Base-by-base conservation (phyloP, 495 filamentous ascomycete species). In the Penicillium canariense region DNA sequence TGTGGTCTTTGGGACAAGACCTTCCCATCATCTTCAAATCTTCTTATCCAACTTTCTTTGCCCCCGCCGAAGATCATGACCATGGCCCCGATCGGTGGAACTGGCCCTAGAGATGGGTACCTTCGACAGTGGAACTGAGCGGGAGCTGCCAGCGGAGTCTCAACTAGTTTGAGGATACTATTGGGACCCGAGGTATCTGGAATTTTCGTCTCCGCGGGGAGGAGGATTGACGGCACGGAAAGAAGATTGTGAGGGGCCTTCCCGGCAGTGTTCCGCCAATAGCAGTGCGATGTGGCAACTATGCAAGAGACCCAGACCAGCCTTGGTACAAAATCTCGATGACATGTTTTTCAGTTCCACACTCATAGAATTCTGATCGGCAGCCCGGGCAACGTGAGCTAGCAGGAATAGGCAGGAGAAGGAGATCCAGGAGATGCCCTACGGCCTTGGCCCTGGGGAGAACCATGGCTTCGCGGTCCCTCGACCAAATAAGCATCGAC, bases 381-480 rank as follows among this genome's bases (percentile, higher is more conserved):
- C 47, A 23, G 46, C 26, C 25, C 49, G 12, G 32, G 36, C 22
- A n/a, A 38, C 17, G 46, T 25, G 22, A 50, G 11, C 28, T 36
- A 50, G 32, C 15, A 43, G n/a, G 35, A 55, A 50, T 8, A 44
- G 53, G 53, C 53, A 56, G 47, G 53, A 50, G 7, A 50, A 49
- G 30, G 36, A 56, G 47, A 56, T 22, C 6, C 18, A 28, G 17
- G 35, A 5, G 12, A 27, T 27, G 38, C 17, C 38, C n/a, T 39
- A 4, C 20, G 17, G 20, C 10, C n/a, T 14, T 42, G 10, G n/a
- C 17, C 20, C 35, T 11, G 38, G 4, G n/a, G 2, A 20, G n/a
- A 39, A 39, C 44, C 52, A 42, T 44, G 46, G 46, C 23, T 35
- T 36, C 36, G 52, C 12, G 5, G 10, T 26, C 12, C n/a, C n/a